Base-by-base conservation (phyloP, 2,329 filamentous ascomycete genomes). In the Fusarium pilosicola region DNA sequence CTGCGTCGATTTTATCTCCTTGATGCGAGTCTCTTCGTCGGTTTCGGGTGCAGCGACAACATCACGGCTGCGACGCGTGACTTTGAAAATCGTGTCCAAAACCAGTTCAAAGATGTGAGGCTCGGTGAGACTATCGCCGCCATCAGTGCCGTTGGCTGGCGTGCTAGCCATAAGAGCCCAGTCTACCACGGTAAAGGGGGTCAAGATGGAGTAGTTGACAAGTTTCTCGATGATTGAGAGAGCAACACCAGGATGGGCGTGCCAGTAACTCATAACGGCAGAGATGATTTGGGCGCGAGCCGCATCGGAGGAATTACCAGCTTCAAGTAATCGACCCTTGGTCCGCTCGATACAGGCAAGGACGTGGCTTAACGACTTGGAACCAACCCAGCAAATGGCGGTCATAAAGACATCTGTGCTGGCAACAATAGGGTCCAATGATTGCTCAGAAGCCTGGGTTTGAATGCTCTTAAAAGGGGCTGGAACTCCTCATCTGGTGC, bases 381-480 rank as follows among this genome's bases (percentile, higher is more conserved):
- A 95, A 49, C 96, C 96, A 55, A 98, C 92, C 83, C 91, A 96
- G 85, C 96, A 96, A 75, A 99, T 95, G 26, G 94, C 92, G 2
- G 96, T 99, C 79, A 97, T 92, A 79, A 97, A 97, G 45, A 95
- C 95, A 80, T 98, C 96, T 9, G 95, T 97, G 72, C 94, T 96
- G n/a, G 92, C 88, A 22, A 97, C 89, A 45, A 96, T 86, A 8
- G 95, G 92, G 70, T 98, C 95, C 38, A 95, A 85, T 9, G 91
- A 91, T 51, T 88, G 88, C 64, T 92, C 90, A 14, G 89, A 84
- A 44, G 95, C 95, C 76, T 93, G 88, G n/a, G 91, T 87, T 79
- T 97, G 93, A 70, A 99, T 97, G 49, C 88, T 88, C 72, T 93
- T 89, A 67, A 99, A 36, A 95, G 85, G 12, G 91, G 89, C 78